Percentiles rank a stretch among this genome's conserved stretches.
Conservation (phyloP, 1,284 basidiomycete genomes). For the Xerocomus tenax region DNA sequence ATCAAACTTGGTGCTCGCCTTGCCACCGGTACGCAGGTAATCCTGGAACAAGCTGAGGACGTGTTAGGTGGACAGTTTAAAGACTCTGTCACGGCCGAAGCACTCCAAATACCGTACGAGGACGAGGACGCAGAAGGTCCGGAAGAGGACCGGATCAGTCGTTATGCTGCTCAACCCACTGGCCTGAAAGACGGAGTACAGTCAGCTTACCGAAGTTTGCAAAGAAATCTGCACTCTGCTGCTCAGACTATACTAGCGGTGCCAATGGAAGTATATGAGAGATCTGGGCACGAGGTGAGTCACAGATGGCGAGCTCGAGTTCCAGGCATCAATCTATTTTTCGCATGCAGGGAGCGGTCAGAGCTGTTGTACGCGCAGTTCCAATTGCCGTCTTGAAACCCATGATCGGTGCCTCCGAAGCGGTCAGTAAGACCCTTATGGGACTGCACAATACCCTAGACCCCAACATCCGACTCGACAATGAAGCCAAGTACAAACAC, state of each 20-base stretch:
- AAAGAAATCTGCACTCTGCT: slow-evolving; percentile 79
- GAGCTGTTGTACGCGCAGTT: slow-evolving; percentile 89
- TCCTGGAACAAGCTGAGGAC: slow-evolving; percentile 91
- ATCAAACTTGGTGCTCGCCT: slow-evolving; percentile 90
- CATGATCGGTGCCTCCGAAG: slow-evolving; percentile 94
- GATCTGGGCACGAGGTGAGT: slow-evolving; percentile 75
- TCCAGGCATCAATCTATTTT: neutral
- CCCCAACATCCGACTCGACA: slow-evolving; percentile 68
- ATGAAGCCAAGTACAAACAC: slow-evolving; percentile 84
- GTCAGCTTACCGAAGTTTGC: slow-evolving; percentile 80
- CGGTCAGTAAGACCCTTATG: slow-evolving; percentile 88
- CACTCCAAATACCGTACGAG: slow-evolving; percentile 43
- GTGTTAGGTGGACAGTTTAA: slow-evolving; percentile 77
- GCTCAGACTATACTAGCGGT: slow-evolving; percentile 98
- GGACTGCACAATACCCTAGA: slow-evolving; percentile 88
- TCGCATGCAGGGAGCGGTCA: slow-evolving; percentile 67
- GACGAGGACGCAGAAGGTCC: slow-evolving; percentile 31
- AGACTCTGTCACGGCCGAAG: slow-evolving; percentile 57
- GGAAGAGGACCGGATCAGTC: slow-evolving; percentile 60
- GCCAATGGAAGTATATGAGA: slow-evolving; percentile 97
- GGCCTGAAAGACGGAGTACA: slow-evolving; percentile 84
- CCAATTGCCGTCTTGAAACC: slow-evolving; percentile 94
- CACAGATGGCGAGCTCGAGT: neutral
- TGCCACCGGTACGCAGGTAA: slow-evolving; percentile 95
- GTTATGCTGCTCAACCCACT: slow-evolving; percentile 84